Evolutionary conservation across 176 grass and related monocot species (phyloP).

Genomic region (Ananas comosus): DNA sequence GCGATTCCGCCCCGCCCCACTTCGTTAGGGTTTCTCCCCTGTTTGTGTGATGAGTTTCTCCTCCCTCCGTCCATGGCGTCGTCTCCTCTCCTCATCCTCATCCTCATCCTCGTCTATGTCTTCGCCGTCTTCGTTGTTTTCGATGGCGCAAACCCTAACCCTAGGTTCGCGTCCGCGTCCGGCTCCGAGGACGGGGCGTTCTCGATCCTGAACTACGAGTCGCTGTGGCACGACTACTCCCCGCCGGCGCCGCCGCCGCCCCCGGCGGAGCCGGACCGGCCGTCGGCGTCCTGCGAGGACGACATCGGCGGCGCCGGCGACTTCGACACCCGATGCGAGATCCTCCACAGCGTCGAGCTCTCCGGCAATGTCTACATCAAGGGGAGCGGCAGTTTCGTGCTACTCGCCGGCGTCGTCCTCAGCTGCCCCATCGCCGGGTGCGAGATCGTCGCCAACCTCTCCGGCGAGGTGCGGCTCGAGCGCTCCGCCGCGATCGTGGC

Average conservation of each 20-base stretch:
- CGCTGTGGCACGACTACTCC: conserved; percentile 87
- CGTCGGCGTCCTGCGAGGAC: conserved; percentile 47
- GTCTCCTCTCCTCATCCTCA: conserved; percentile 31
- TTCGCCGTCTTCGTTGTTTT: conserved; percentile 30
- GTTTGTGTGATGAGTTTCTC: conserved; percentile 83
- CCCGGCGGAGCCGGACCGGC: conserved; percentile 43
- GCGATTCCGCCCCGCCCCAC: background rate
- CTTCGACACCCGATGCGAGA: conserved; percentile 63
- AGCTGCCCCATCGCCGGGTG: conserved; percentile 67
- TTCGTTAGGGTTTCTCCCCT: background rate
- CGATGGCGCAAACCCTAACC: conserved; percentile 29
- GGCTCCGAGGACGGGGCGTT: conserved; percentile 18
- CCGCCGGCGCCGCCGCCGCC: conserved; percentile 80
- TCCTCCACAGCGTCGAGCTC: conserved; percentile 53
- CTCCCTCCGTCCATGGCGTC: conserved; percentile 41
- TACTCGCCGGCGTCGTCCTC: conserved; percentile 46
- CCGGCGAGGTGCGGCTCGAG: conserved; percentile 50
- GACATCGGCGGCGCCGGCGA: conserved; percentile 77
- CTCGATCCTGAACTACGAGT: conserved; percentile 58
- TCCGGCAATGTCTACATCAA: conserved; percentile 47
- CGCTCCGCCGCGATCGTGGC: conserved; percentile 49
- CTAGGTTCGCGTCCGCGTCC: background rate
- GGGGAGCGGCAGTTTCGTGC: conserved; percentile 71
- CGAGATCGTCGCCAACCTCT: conserved; percentile 50
- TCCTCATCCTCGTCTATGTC: conserved; percentile 28